Conservation (phyloP, 257 asterid genomes). For the Nicotiana tabacum region DNA sequence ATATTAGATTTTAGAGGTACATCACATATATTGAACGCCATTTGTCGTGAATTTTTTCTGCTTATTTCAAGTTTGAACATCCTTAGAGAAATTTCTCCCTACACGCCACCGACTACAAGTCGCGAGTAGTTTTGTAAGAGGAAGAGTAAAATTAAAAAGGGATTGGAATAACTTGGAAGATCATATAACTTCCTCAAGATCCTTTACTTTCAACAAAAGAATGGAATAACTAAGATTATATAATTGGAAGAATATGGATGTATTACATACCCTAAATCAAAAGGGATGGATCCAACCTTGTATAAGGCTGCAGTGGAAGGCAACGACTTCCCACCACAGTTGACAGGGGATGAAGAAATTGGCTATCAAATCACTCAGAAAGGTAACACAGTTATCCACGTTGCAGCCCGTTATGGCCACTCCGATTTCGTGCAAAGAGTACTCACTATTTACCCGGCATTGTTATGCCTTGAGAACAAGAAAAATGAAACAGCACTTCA, state of each 20-base stretch:
- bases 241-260: not conserved
- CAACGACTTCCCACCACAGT: not conserved
- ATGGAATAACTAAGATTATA: not conserved
- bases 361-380: not conserved
- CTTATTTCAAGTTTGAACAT: too few species aligned
- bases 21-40: too few species aligned
- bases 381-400: not conserved
- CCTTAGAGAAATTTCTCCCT: too few species aligned
- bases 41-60: too few species aligned
- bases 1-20: too few species aligned
- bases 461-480: not conserved
- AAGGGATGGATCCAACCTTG: not conserved
- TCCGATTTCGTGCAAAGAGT: not conserved
- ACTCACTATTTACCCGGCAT: not conserved
- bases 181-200: too few species aligned
- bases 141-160: too few species aligned
- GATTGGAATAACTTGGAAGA: too few species aligned
- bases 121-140: too few species aligned
- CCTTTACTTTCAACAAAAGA: too few species aligned
- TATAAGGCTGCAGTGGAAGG: slow-evolving; percentile 4
- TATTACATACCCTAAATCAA: not conserved
- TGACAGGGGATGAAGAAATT: too few species aligned
- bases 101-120: too few species aligned
- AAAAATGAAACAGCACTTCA: not conserved
- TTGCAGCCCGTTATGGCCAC: not conserved